These are phyloP conservation scores for Irpex lacteus DNA, from an alignment of 1,284 basidiomycete genomes.

Conservation along the genomic window DNA sequence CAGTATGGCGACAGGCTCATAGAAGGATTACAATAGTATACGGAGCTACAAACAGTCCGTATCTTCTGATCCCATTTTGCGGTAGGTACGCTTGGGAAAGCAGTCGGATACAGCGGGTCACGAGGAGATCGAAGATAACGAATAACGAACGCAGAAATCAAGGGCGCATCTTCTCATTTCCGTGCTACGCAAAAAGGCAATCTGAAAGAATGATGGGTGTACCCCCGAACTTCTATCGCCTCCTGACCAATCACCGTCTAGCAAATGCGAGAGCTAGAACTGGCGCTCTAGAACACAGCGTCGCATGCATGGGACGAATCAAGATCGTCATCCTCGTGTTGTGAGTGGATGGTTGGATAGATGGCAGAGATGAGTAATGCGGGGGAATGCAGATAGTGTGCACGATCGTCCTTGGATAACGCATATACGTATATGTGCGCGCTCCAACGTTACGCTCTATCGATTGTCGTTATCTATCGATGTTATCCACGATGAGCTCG, in stretches of 20 bases:
- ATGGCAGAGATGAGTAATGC: too few relatives aligned
- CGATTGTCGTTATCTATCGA: conserved; percentile 12
- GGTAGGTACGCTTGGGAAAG: neutral
- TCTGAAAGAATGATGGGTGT: neutral
- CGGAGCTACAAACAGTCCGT: too few relatives aligned
- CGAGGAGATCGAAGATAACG: neutral
- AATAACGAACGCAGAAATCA: neutral
- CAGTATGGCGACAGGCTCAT: too few relatives aligned
- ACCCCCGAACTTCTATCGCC: too few relatives aligned
- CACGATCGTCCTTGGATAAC: neutral
- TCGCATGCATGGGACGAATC: neutral
- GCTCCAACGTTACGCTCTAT: neutral
- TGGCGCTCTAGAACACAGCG: neutral
- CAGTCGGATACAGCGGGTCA: neutral
- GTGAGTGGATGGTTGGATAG: too few relatives aligned
- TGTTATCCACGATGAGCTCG: neutral
- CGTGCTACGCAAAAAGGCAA: neutral
- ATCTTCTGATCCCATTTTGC: too few relatives aligned
- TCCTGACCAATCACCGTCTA: too few relatives aligned
- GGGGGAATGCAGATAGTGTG: neutral
- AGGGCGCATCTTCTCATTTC: neutral
- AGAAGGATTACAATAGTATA: too few relatives aligned
- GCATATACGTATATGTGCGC: neutral
- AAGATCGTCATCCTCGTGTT: too few relatives aligned
- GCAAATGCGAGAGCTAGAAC: neutral